phyloP scores from a whole-genome alignment of 1,139 yeast species.

The Kurtzmaniella quercitrusa region DNA sequence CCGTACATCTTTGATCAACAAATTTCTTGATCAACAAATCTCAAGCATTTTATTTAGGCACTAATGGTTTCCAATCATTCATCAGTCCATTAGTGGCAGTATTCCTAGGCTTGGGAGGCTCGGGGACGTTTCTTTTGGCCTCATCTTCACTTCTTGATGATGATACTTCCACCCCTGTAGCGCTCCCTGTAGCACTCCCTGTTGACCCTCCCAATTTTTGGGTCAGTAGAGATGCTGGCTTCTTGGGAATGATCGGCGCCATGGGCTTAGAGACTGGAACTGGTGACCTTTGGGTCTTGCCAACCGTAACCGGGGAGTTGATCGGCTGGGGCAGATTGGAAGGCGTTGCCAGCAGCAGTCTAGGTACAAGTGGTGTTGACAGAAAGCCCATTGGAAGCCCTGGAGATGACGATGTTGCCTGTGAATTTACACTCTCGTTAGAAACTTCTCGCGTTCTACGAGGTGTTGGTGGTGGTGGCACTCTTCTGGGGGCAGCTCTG shows the following conservation, averaged over 20 bases:
- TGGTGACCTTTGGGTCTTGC: neutral
- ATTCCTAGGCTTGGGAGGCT: slow-evolving; percentile 26
- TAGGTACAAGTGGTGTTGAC: slow-evolving; percentile 37
- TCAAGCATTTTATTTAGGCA: slow-evolving; percentile 35
- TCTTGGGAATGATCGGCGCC: slow-evolving; percentile 5
- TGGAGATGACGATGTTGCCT: slow-evolving; percentile 28
- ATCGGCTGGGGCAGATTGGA: slow-evolving; percentile 11
- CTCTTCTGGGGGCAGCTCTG: slow-evolving; percentile 22
- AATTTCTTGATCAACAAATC: neutral
- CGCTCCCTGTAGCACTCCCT: neutral
- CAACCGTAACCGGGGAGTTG: neutral
- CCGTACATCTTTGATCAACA: no score
- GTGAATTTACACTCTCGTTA: neutral
- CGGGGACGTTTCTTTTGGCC: slow-evolving; percentile 9
- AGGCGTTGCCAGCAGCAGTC: slow-evolving; percentile 11
- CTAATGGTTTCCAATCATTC: slow-evolving; percentile 56
- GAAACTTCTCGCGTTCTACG: slow-evolving; percentile 14
- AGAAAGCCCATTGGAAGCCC: slow-evolving; percentile 34
- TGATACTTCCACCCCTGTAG: neutral
- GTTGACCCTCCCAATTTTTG: no score
- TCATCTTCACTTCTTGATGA: slow-evolving; percentile 1
- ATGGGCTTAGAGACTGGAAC: slow-evolving; percentile 10
- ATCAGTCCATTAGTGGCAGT: slow-evolving; percentile 16
- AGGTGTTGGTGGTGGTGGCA: slow-evolving; percentile 37
- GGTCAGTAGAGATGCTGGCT: slow-evolving; percentile 6